Conservation (phyloP, 169 alveolate genomes). For the Plasmodium knowlesi region DNA sequence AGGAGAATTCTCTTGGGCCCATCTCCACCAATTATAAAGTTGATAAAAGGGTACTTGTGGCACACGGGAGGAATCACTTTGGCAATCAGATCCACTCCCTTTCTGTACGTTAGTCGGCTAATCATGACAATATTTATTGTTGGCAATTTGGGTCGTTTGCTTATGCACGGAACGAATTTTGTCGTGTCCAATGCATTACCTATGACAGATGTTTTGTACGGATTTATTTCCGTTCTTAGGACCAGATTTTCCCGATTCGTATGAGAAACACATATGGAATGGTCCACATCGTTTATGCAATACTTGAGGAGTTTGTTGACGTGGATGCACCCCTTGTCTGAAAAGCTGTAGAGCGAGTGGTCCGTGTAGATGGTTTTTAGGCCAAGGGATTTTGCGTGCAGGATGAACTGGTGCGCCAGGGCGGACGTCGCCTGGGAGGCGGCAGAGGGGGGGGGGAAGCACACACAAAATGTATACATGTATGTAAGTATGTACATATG, state of each 20-base stretch:
- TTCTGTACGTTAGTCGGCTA: conserved; percentile 96
- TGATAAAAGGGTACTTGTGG: conserved; percentile 92
- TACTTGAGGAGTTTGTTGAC: conserved; percentile 91
- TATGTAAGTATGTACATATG: background rate
- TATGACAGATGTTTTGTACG: conserved; percentile 91
- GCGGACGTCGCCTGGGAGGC: conserved; percentile 51
- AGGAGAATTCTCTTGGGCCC: conserved; percentile 96
- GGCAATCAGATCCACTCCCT: conserved; percentile 97
- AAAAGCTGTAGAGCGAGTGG: conserved; percentile 98
- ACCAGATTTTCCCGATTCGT: conserved; percentile 96
- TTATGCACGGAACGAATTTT: conserved; percentile 82
- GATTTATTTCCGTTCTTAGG: conserved; percentile 94
- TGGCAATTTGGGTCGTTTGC: conserved; percentile 86
- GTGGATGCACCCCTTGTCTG: conserved; percentile 96
- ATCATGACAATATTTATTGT: conserved; percentile 94
- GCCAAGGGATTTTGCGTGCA: conserved; percentile 77
- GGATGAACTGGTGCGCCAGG: conserved; percentile 71
- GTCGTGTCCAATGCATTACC: conserved; percentile 89
- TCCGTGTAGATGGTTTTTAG: conserved; percentile 97
- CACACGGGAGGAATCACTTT: conserved; percentile 97
- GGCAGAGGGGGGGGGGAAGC: background rate
- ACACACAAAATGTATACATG: background rate
- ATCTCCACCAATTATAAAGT: conserved; percentile 94
- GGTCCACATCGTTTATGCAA: conserved; percentile 84
- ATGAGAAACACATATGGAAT: conserved; percentile 95